These are phyloP conservation scores for Ogataea zsoltii DNA, from an alignment of 805 yeast species.

Conservation along the genomic window DNA sequence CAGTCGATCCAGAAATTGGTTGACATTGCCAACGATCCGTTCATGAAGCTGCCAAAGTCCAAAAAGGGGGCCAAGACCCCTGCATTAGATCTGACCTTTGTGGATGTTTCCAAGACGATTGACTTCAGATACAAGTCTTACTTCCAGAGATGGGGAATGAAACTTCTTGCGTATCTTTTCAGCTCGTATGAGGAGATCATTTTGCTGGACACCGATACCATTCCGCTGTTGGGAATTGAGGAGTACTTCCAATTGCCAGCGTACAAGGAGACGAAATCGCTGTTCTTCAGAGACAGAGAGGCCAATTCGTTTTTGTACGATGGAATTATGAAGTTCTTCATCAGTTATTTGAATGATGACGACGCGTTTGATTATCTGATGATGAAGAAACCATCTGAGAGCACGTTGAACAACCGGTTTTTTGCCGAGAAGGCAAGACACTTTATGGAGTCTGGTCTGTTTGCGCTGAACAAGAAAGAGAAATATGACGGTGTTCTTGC, in stretches of 20 bases:
- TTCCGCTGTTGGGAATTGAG: conserved; percentile 38
- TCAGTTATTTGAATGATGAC: conserved; percentile 47
- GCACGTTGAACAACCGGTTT: conserved; percentile 39
- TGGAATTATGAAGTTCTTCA: conserved; percentile 45
- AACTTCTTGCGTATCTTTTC: conserved; percentile 58
- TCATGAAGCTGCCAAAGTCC: conserved; percentile 29
- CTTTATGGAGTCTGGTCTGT: conserved; percentile 51
- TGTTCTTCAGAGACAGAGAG: conserved; percentile 53
- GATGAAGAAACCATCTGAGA: conserved; percentile 39
- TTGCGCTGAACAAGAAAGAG: conserved; percentile 44
- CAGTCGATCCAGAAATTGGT: conserved; percentile 36
- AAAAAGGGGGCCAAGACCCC: conserved; percentile 22
- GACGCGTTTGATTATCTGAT: conserved; percentile 41
- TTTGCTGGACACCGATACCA: conserved; percentile 54
- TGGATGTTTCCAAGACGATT: conserved; percentile 34
- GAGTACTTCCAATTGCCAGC: conserved; percentile 39
- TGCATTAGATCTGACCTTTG: conserved; percentile 33
- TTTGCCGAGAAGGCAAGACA: conserved; percentile 45
- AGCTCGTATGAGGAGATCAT: conserved; percentile 58
- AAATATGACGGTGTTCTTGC: conserved; percentile 52
- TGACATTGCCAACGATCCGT: conserved; percentile 37
- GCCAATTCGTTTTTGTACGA: conserved; percentile 39
- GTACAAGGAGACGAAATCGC: conserved; percentile 39
- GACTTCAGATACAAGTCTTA: conserved; percentile 24
- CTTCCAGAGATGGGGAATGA: conserved; percentile 38